Base-by-base conservation (phyloP, 495 filamentous ascomycete species). In the Xylaria venustula region DNA sequence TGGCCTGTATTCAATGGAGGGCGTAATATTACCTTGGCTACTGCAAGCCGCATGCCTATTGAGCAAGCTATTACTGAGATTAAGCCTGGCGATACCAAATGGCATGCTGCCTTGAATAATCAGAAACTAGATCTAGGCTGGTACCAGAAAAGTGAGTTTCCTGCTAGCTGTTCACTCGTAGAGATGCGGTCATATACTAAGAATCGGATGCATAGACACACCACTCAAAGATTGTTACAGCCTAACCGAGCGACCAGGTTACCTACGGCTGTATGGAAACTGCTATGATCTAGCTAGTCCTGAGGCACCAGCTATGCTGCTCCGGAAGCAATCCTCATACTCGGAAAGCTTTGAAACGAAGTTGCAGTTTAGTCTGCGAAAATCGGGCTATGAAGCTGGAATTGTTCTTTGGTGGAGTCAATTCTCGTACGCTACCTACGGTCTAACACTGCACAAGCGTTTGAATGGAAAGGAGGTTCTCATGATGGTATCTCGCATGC, bases 1-100 rank as follows among this genome's bases (percentile, higher is more conserved):
- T 83, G 80, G 80, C 80, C 79, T 1, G 67, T 83, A 7, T 63
- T 83, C 20, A 80, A 81, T 55, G 60, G 62, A 0, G 75, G 78
- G 4, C 57, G 75, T 9, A 76, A 77, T 48, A 77, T 82, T 22
- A 56, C 71, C 0, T 73, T 81, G 6, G 54, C 73, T 12, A 70
- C 67, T 45, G 55, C 62, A 7, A 69, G 70, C 0, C 72, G 73
- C 0, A 67, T 67, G 17, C 61, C 75, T 3, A 70, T 77, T 28
- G 44, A 68, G 26, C 48, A 45, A 44, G 20, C 22, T 44, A 58
- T 37, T 54, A 53, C 19, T 41, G 54, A 32, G 62, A 63, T 32
- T 34, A 34, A 34, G 11, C 30, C 22, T 2, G 58, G 61, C 15
- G 64, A 67, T 0, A 68, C 72, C 1, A 47, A 40, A 0, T 81